A percentile compares a stretch with the other conserved stretches of the same genome.
Conservation (phyloP, 805 yeast genomes). For the Kluyveromyces nonfermentans region DNA sequence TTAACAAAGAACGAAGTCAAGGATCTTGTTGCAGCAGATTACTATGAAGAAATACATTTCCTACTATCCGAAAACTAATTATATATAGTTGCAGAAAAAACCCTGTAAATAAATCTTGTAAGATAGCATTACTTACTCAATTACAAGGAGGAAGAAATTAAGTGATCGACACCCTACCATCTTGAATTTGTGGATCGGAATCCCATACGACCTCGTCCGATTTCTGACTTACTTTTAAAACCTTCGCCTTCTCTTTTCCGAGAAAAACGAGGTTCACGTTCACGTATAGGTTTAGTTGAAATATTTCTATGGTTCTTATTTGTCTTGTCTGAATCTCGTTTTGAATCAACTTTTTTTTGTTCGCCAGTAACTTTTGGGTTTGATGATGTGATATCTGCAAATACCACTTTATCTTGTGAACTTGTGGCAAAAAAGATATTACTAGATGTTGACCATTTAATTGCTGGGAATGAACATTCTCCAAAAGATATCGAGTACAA, state of each 20-base stretch:
- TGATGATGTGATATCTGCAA: not conserved
- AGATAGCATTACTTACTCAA: not conserved
- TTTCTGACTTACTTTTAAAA: not conserved
- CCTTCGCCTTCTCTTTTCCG: not conserved
- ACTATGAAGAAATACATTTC: slow-evolving; percentile 44
- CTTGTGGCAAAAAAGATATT: not conserved
- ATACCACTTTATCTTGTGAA: not conserved
- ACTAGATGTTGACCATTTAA: not conserved
- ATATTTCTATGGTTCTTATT: not conserved
- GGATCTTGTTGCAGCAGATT: slow-evolving; percentile 41
- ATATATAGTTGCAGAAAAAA: not conserved
- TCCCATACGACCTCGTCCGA: not conserved
- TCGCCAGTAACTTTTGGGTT: not conserved
- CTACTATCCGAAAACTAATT: slow-evolving; percentile 27
- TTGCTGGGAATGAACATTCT: not conserved
- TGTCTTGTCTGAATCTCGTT: not conserved
- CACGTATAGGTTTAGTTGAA: not conserved
- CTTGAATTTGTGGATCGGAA: not conserved
- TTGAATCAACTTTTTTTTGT: not conserved
- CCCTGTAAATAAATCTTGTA: slow-evolving; percentile 6
- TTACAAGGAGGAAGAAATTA: not conserved
- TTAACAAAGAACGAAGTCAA: slow-evolving; percentile 69
- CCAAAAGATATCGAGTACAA: not conserved
- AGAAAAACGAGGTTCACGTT: not conserved
- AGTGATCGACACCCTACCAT: not conserved